phyloP scores from a whole-genome alignment of 345 rosid species.

The Rubroshorea leprosula region DNA sequence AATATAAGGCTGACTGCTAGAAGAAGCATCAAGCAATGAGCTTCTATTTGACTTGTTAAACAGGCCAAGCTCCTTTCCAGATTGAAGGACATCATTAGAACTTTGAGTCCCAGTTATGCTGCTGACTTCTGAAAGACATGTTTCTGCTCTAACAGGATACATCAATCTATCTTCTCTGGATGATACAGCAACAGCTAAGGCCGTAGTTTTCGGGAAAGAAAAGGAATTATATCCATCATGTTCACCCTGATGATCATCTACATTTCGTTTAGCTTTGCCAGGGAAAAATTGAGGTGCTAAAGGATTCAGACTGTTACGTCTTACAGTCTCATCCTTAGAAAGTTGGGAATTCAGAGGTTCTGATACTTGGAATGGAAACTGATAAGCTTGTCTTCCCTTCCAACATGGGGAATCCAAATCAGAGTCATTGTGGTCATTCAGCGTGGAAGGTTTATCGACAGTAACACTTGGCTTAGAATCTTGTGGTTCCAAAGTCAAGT shows the following conservation, averaged over 20 bases:
- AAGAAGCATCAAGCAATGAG: conserved; percentile 12
- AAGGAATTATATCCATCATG: conserved; percentile 17
- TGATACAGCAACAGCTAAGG: too few relatives aligned
- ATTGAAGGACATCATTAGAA: conserved; percentile 13
- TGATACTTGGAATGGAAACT: conserved; percentile 7
- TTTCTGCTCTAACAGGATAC: too few relatives aligned
- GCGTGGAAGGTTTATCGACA: conserved; percentile 19
- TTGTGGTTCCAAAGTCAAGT: conserved; percentile 18
- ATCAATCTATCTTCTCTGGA: too few relatives aligned
- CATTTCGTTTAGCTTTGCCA: conserved; percentile 24
- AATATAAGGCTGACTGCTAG: conserved; percentile 12
- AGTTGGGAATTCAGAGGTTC: conserved; percentile 13
- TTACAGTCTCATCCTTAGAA: conserved; percentile 20
- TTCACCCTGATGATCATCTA: conserved; percentile 19
- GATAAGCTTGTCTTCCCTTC: conserved; percentile 35
- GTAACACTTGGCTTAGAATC: conserved; percentile 16
- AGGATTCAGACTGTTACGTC: conserved; percentile 35
- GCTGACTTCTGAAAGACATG: conserved; percentile 22
- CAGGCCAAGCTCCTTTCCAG: conserved; percentile 10
- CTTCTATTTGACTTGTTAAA: conserved; percentile 3
- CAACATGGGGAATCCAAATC: conserved; percentile 73
- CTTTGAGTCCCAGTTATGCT: conserved; percentile 8
- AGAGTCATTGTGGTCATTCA: conserved; percentile 30
- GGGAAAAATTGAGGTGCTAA: conserved; percentile 51
- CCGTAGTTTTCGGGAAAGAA: conserved; percentile 23